Conservation (phyloP, 305 asterid species). For the Fraxinus dipetala region DNA sequence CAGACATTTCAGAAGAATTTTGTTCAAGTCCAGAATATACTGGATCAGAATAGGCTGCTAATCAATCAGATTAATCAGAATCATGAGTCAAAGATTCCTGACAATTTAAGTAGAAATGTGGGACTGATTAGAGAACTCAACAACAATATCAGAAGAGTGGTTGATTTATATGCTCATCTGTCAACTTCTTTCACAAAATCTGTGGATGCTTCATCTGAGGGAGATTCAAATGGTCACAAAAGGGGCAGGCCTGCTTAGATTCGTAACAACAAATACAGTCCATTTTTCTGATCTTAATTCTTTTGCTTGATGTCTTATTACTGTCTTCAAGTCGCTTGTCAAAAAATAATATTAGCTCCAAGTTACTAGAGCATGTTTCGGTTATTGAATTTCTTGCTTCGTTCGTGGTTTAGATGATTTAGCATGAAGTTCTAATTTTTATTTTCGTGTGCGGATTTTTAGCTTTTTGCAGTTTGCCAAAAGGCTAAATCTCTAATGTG, state of each 20-base stretch:
- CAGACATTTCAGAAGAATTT: constrained; percentile 50
- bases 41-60: constrained; percentile 47
- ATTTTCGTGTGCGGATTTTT: constrained; percentile 4
- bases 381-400: not conserved
- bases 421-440: not conserved
- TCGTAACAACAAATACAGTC: not conserved
- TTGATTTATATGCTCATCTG: constrained; percentile 42
- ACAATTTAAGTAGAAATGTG: constrained; percentile 45
- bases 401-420: not conserved
- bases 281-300: not conserved
- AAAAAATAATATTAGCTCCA: not conserved
- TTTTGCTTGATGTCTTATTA: not conserved
- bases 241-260: constrained; percentile 32
- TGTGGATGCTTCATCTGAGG: constrained; percentile 45
- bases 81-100: constrained; percentile 49
- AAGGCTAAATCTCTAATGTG: constrained; percentile 32
- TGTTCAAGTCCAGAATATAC: constrained; percentile 42
- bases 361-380: not conserved
- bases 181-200: constrained; percentile 36
- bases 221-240: constrained; percentile 37
- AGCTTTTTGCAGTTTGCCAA: constrained; percentile 42
- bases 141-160: constrained; percentile 46
- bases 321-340: not conserved
- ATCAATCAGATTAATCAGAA: constrained; percentile 49
- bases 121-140: constrained; percentile 44